Conservation (phyloP, 345 rosid genomes). For the Kandelia obovata region DNA sequence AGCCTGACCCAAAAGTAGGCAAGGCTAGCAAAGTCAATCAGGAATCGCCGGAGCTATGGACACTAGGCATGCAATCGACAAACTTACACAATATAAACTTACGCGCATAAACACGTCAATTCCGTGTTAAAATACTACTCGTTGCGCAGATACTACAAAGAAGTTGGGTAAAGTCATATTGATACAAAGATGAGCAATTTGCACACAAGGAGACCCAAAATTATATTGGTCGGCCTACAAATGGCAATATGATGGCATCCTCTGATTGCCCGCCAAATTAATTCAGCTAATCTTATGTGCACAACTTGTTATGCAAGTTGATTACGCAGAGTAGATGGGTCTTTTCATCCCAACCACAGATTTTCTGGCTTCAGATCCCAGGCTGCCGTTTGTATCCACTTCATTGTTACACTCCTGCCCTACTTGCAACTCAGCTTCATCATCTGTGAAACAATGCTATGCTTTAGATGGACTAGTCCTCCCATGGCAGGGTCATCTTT, state of each 20-base stretch:
- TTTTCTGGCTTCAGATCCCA: constrained; percentile 40
- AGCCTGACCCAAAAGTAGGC: constrained; percentile 10
- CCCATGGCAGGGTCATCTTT: not conserved
- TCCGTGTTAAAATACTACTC: not conserved
- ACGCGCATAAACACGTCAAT: not conserved
- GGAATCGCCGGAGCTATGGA: constrained; percentile 16
- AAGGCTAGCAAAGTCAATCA: constrained; percentile 17
- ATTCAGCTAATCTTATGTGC: constrained; percentile 6
- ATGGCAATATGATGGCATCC: constrained; percentile 14
- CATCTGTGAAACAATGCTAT: constrained; percentile 43
- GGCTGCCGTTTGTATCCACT: constrained; percentile 27
- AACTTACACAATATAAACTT: not conserved
- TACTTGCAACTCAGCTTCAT: constrained; percentile 38
- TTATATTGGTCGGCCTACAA: constrained; percentile 7
- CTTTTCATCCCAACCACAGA: constrained; percentile 58
- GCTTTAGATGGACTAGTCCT: constrained; percentile 4
- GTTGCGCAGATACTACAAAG: constrained; percentile 1
- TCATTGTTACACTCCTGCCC: constrained; percentile 34
- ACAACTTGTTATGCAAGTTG: not conserved
- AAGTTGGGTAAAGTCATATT: not conserved
- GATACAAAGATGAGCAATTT: not conserved
- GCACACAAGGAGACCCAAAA: not conserved
- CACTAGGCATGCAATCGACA: constrained; percentile 14
- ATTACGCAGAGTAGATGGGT: constrained; percentile 31
- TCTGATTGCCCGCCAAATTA: constrained; percentile 12